phyloP scores from a whole-genome alignment of 208 protist genomes.

The Lotmaria passim region DNA sequence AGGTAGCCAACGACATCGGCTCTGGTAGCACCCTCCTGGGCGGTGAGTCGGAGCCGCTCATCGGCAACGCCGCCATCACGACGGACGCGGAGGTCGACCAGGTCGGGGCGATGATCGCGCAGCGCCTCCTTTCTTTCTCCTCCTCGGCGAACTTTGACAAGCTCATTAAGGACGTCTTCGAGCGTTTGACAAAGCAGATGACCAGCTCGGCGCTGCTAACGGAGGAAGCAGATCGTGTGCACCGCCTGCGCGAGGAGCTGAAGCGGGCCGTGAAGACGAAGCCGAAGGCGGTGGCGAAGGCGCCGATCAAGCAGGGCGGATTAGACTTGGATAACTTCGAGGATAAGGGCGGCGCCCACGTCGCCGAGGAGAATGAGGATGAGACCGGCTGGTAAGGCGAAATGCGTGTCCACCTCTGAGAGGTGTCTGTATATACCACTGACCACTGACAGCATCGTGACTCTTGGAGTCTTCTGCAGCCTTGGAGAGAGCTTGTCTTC shows the following conservation, averaged over 20 bases:
- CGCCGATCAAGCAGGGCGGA: conserved; percentile 15
- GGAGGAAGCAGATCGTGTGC: conserved; percentile 48
- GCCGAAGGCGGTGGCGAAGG: conserved; percentile 38
- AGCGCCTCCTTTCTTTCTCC: conserved; percentile 51
- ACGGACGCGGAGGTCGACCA: conserved; percentile 45
- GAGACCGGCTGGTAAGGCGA: conserved; percentile 35
- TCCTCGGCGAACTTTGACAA: conserved; percentile 49
- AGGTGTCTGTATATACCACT: too few relatives aligned
- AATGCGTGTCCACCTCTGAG: background rate
- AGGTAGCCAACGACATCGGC: conserved; percentile 57
- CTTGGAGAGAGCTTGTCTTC: too few relatives aligned
- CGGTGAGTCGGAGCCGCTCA: conserved; percentile 28
- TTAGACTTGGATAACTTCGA: conserved; percentile 52
- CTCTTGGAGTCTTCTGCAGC: too few relatives aligned
- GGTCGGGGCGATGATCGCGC: conserved; percentile 64
- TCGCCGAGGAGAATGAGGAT: conserved; percentile 36
- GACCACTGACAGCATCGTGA: too few relatives aligned
- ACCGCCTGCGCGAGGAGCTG: conserved; percentile 51
- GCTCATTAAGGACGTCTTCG: conserved; percentile 54
- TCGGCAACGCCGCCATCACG: conserved; percentile 46
- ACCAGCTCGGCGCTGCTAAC: conserved; percentile 42
- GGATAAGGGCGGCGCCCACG: conserved; percentile 50
- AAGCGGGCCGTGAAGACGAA: conserved; percentile 53
- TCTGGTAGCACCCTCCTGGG: conserved; percentile 42
- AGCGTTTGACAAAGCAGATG: conserved; percentile 55